Evolutionary conservation across 2,329 filamentous ascomycete genomes (phyloP), one percentile per base, ranked within the genome.

Genomic region (Xylariaceae sp.): DNA sequence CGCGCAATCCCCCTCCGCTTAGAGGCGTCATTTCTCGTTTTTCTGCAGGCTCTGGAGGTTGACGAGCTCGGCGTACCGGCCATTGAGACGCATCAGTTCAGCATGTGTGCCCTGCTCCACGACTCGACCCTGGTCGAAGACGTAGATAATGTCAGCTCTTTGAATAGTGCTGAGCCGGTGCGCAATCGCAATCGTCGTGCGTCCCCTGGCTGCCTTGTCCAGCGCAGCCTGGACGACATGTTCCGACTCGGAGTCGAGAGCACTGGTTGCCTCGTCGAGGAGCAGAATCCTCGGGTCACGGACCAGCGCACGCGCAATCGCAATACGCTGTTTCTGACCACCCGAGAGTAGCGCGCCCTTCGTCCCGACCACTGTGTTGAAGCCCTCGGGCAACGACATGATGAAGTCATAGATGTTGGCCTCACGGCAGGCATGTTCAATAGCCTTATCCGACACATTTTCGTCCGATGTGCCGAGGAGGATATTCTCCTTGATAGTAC

Each of bases 361-460:
- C 69, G 81, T 88, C 26, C 94, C 92, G 29, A 95, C 91, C 2
- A 92, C 68, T 0, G 92, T 96, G 65, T 85, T 81, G 74, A 96
- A 91, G 15, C 89, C 91, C 2, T 95, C 89, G 1, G 89, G 89
- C 16, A 95, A 76, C 4, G 88, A 92, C 63, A 89, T 76, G 73
- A 96, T 91, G 67, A 95, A 95, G 65, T 95, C 89, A 72, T 92
- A 91, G 60, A 95, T 95, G 67, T 95, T 95, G 62, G 91, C 88
- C 68, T 96, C 89, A 54, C 86, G 86, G 76, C 91, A 96, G 1
- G 89, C 92, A 65, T 85, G 81, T 51, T 88, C 79, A 48, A 97
- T 78, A 1, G 80, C 80, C 53, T 86, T 83, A 54, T 96, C 90
- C 0, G 83, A 72, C 0, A 94, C 80, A 26, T 85, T 77, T 5